Percentiles rank a stretch among this genome's conserved stretches.
phyloP scores from a whole-genome alignment of 1,284 basidiomycete species.

The Fomes fomentarius region DNA sequence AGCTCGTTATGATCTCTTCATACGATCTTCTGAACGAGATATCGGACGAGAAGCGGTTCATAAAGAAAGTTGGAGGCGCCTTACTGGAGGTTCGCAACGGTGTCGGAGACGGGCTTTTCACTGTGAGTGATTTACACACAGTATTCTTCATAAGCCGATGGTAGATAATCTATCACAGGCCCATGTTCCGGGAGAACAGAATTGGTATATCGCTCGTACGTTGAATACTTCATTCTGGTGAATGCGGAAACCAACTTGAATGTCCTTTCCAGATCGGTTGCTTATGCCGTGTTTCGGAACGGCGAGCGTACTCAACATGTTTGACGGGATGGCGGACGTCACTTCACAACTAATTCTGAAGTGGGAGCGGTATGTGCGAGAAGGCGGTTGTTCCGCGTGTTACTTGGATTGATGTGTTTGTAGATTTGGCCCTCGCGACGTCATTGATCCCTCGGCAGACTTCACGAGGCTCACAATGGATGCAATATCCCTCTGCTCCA shows the following conservation, averaged over 20 bases:
- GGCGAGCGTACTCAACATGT: conserved; percentile 47
- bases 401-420: neutral
- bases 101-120: conserved; percentile 49
- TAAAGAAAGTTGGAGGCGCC: conserved; percentile 39
- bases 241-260: neutral
- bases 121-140: conserved; percentile 21
- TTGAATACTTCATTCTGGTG: neutral
- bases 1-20: conserved; percentile 39
- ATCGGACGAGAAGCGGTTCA: conserved; percentile 48
- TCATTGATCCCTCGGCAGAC: conserved; percentile 48
- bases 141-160: neutral
- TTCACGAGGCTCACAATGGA: conserved; percentile 54
- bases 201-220: conserved; percentile 53
- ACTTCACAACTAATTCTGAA: conserved; percentile 49
- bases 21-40: conserved; percentile 45
- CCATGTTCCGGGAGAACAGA: conserved; percentile 44
- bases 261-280: conserved; percentile 44
- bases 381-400: neutral
- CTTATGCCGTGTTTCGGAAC: conserved; percentile 58
- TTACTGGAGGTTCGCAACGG: conserved; percentile 45
- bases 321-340: conserved; percentile 53
- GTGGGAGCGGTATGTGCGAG: conserved; percentile 44
- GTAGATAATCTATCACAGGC: conserved; percentile 17
- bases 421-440: conserved; percentile 46
- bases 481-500: conserved; percentile 45